A percentile compares a stretch with the other conserved stretches of the same genome.
Conservation (phyloP, 257 asterid species). For the Mitragyna speciosa region DNA sequence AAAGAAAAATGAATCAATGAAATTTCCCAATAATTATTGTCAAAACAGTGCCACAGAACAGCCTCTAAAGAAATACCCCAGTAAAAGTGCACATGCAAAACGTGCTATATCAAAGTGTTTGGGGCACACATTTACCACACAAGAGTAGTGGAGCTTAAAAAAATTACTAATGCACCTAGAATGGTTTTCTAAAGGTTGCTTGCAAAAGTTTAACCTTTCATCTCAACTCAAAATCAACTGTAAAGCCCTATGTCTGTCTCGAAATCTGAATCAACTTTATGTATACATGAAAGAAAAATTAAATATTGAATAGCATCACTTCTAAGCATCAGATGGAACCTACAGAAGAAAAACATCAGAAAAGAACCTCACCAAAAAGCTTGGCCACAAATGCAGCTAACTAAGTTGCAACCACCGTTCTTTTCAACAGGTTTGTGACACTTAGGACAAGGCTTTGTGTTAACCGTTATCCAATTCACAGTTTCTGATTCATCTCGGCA, state of each 20-base stretch:
- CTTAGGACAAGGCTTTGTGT: conserved; percentile 94
- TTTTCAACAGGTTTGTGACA: conserved; percentile 97
- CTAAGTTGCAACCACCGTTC: conserved; percentile 95
- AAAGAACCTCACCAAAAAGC: conserved; percentile 71
- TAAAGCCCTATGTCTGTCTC: neutral
- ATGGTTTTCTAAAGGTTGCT: neutral
- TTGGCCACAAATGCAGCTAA: conserved; percentile 94
- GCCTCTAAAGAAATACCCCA: neutral
- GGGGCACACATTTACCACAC: neutral
- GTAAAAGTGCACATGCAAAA: neutral
- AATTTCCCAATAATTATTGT: neutral
- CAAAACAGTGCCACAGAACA: neutral
- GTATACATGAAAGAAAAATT: neutral
- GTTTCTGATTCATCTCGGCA: conserved; percentile 97
- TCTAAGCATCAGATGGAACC: neutral
- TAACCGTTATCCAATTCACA: conserved; percentile 86
- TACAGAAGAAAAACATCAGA: neutral
- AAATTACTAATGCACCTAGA: neutral
- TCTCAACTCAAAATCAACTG: neutral
- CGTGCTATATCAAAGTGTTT: neutral
- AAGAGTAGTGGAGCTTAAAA: neutral
- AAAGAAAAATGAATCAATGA: conserved; percentile 18
- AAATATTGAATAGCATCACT: neutral
- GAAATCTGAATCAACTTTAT: neutral
- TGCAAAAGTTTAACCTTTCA: neutral